Conservation (phyloP, 345 rosid genomes). For the Populus alba region DNA sequence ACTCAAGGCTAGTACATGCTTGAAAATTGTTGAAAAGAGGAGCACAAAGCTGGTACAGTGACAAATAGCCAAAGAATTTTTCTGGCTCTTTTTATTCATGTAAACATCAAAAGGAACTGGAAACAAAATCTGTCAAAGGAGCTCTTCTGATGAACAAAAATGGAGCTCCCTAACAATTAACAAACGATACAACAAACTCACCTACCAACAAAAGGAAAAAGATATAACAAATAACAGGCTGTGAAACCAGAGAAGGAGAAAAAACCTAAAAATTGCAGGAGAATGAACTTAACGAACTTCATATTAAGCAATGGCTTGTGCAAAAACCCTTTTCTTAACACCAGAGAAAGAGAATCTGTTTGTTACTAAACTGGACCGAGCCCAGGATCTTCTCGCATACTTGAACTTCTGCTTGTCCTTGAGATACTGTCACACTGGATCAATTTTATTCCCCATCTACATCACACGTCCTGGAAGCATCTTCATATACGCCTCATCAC, state of each 20-base stretch:
- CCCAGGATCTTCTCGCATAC: too few species aligned
- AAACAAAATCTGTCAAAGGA: background rate
- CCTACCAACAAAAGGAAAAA: background rate
- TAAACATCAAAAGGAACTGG: too few species aligned
- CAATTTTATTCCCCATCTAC: background rate
- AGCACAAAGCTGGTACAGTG: too few species aligned
- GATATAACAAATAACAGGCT: background rate
- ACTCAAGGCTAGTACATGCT: too few species aligned
- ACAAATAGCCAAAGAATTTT: too few species aligned
- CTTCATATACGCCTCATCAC: background rate
- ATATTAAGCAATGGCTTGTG: background rate
- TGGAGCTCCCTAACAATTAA: background rate
- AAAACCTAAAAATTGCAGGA: background rate
- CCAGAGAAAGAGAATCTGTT: too few species aligned
- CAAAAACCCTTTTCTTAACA: background rate
- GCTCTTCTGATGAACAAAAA: background rate
- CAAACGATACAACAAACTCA: background rate
- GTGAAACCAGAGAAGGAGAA: background rate
- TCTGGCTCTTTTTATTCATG: too few species aligned
- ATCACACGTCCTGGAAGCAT: background rate
- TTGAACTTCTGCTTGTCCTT: background rate
- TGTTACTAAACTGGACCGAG: too few species aligned
- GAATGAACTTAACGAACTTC: background rate
- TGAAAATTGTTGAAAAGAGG: too few species aligned
- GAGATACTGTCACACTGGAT: background rate